Evolutionary conservation across 2,329 filamentous ascomycete genomes (phyloP).

Genomic region (Metarhizium album): DNA sequence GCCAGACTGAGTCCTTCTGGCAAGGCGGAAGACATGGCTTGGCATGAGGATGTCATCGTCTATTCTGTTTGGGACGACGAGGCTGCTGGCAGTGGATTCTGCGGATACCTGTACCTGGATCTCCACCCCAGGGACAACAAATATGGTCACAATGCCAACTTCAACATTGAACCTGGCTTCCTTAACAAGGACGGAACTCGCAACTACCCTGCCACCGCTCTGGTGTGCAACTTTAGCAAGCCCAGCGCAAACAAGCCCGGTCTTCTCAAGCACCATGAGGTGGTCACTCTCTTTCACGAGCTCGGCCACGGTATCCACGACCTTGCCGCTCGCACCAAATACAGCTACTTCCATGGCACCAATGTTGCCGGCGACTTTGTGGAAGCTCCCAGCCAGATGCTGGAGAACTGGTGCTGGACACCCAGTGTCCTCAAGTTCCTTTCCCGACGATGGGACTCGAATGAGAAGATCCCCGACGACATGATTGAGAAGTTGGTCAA

Average conservation of each 20-base stretch:
- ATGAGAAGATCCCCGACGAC: constrained; percentile 61
- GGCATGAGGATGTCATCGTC: constrained; percentile 75
- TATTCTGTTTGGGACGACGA: constrained; percentile 77
- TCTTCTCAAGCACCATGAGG: constrained; percentile 72
- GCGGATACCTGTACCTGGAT: constrained; percentile 76
- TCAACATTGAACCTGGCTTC: constrained; percentile 67
- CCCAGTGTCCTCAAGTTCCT: constrained; percentile 53
- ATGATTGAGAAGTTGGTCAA: constrained; percentile 63
- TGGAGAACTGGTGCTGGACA: constrained; percentile 69
- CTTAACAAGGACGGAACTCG: constrained; percentile 55
- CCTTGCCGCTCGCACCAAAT: constrained; percentile 50
- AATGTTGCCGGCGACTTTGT: constrained; percentile 58
- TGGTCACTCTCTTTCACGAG: constrained; percentile 74
- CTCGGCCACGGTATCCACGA: constrained; percentile 63
- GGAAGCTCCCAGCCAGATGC: constrained; percentile 62
- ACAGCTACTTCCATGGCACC: constrained; percentile 58
- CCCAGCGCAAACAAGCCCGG: constrained; percentile 66
- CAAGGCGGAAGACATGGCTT: constrained; percentile 61
- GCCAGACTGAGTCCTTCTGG: constrained; percentile 53
- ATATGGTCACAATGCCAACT: constrained; percentile 78
- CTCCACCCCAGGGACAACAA: constrained; percentile 72
- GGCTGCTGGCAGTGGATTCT: constrained; percentile 58
- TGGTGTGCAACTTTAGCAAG: constrained; percentile 82
- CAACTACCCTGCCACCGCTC: constrained; percentile 65
- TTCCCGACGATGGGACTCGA: constrained; percentile 62